Evolutionary conservation across 2,329 filamentous ascomycete species (phyloP), one percentile per base, ranked within the genome.

Genomic region (Phoma sp.): DNA sequence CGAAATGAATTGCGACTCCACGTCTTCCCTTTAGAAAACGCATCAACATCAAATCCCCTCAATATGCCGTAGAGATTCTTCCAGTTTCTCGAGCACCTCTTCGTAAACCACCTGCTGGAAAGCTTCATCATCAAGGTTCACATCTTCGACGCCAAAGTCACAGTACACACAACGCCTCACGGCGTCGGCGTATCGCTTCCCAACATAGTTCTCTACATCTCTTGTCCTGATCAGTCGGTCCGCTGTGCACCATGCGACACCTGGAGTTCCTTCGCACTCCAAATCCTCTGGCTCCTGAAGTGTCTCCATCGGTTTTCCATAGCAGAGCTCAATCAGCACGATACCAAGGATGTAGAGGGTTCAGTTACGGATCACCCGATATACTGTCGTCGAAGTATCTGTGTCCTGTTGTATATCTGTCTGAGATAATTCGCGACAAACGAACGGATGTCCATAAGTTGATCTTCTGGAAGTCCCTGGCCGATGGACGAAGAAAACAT

Each of bases 291-390:
- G 35, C 17, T 24, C 36, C 2, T 61, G 53, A 5, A 73, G 50
- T 7, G 65, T 53, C 12, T 71, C 58, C 27, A 74, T 61, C 1
- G 64, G 41, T 40, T 62, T 59, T 8, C 62, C 63, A 43, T 70
- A 62, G 51, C 70, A 73, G 12, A 76, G 65, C 54, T 75, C 71
- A n/a, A 74, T 69, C 2, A 76, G 65, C 25, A 74, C 45, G 6
- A 74, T 45, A 1, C 73, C 72, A 1, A 76, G 60, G 1, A 69
- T 66, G 51, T 73, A 76, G 2, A 75, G 35, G 3, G 65, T 67
- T 38, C 63, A 60, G 38, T 74, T 72, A 6, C 64, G 51, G 21
- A 72, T 70, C 5, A 68, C 45, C 24, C 55, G 45, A 25, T 39
- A 33, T 1, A 27, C 17, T 21, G 29, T 25, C 37, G 33, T 19